Evolutionary conservation across 257 asterid genomes (phyloP).

Genomic region (Petunia secreta): DNA sequence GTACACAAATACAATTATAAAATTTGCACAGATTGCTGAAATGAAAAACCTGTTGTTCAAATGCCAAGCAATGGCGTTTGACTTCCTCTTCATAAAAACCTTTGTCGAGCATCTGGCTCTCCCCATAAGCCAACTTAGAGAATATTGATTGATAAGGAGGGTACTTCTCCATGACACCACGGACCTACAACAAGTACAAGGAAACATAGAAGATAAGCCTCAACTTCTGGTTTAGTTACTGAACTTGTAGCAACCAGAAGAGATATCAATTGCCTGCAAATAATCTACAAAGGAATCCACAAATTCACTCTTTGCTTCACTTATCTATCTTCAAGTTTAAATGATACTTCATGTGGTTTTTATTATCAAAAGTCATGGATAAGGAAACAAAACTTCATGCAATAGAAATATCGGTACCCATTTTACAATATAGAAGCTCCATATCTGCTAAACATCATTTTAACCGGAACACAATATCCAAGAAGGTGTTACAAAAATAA

Average conservation of each 20-base stretch:
- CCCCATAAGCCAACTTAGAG: slow-evolving; percentile 78
- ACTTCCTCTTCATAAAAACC: slow-evolving; percentile 95
- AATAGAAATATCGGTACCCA: not conserved
- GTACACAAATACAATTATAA: not conserved
- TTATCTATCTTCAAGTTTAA: not conserved
- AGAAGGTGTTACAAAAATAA: not conserved
- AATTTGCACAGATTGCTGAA: slow-evolving; percentile 9
- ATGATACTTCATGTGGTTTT: not conserved
- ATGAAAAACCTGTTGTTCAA: slow-evolving; percentile 83
- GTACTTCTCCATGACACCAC: slow-evolving; percentile 80
- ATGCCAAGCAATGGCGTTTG: slow-evolving; percentile 83
- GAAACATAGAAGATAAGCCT: slow-evolving; percentile 17
- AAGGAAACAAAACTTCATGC: not conserved
- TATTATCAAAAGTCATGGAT: not conserved
- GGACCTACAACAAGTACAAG: slow-evolving; percentile 61
- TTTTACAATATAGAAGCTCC: not conserved
- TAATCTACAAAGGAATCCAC: not conserved
- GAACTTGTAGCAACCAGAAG: not conserved
- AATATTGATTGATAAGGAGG: slow-evolving; percentile 86
- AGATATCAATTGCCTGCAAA: not conserved
- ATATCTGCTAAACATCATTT: no score
- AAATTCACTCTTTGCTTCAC: not conserved
- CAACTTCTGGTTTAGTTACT: not conserved
- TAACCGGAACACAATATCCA: no score
- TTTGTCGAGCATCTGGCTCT: slow-evolving; percentile 94